Percentiles rank a stretch among this genome's conserved stretches.
Conservation (phyloP, 2,329 filamentous ascomycete species). For the Metarhizium humberi region DNA sequence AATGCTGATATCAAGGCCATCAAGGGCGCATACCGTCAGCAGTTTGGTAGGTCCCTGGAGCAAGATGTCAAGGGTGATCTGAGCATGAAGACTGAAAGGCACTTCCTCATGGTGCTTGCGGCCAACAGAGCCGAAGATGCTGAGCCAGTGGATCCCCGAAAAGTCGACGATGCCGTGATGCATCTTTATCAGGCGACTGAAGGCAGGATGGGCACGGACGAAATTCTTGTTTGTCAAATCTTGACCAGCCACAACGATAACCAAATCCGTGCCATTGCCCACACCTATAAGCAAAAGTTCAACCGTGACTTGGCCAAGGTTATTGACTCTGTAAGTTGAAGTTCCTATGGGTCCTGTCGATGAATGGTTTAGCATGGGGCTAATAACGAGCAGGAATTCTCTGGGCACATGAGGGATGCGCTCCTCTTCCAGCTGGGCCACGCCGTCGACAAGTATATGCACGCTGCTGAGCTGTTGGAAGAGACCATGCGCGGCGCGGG, state of each 20-base stretch:
- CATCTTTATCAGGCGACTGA: conserved; percentile 71
- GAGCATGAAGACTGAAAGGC: conserved; percentile 73
- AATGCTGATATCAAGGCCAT: conserved; percentile 87
- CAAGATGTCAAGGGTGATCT: conserved; percentile 68
- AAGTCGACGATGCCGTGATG: conserved; percentile 66
- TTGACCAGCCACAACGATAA: conserved; percentile 67
- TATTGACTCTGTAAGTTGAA: conserved; percentile 52
- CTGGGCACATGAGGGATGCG: conserved; percentile 84
- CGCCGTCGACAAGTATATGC: conserved; percentile 72
- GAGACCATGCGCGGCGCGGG: conserved; percentile 79
- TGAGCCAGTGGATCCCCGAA: conserved; percentile 60
- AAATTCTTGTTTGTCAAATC: conserved; percentile 70
- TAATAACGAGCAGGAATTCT: conserved; percentile 54
- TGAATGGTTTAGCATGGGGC: background rate
- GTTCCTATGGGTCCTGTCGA: background rate
- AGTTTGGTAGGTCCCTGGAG: conserved; percentile 58
- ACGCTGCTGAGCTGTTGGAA: conserved; percentile 76
- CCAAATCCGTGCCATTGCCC: conserved; percentile 73
- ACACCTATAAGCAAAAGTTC: conserved; percentile 67
- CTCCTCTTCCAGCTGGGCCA: conserved; percentile 70
- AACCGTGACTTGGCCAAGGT: conserved; percentile 60
- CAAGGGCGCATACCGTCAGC: conserved; percentile 65
- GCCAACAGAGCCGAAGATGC: conserved; percentile 71
- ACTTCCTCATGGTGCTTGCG: conserved; percentile 75
- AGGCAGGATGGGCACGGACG: conserved; percentile 62